A percentile compares a stretch with the other conserved stretches of the same genome.
Conservation (phyloP, 345 rosid species). For the Cardamine chenopodiifolia region DNA sequence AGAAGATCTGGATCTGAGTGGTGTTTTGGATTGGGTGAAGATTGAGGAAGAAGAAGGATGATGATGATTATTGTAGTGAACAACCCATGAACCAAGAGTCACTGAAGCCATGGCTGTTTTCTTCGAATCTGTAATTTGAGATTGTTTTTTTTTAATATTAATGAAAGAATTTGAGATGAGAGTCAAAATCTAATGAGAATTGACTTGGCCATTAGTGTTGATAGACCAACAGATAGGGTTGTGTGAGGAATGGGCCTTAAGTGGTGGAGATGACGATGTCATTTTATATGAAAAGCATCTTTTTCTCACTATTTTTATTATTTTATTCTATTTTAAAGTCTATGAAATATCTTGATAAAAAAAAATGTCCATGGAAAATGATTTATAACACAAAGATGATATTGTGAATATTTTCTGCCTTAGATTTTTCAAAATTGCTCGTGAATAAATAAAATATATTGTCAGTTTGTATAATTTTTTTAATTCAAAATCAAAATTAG, state of each 20-base stretch:
- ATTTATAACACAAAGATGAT: neutral
- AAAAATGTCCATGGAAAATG: neutral
- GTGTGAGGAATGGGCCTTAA: conserved; percentile 26
- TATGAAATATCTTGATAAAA: neutral
- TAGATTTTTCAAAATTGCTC: neutral
- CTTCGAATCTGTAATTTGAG: neutral
- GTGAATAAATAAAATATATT: neutral
- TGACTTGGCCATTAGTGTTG: conserved; percentile 25
- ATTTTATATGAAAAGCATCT: neutral
- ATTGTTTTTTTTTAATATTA: neutral
- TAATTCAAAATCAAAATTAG: neutral
- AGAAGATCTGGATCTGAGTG: conserved; percentile 46
- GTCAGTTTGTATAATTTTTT: neutral
- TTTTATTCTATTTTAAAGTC: neutral
- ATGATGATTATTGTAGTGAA: conserved; percentile 33
- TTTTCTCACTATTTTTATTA: neutral
- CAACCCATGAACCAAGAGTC: conserved; percentile 52
- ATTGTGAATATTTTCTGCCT: neutral
- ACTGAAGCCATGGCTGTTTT: conserved; percentile 54
- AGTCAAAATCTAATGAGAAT: conserved; percentile 7
- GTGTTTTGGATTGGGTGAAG: conserved; percentile 16
- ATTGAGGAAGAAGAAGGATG: conserved; percentile 33
- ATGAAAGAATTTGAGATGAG: neutral
- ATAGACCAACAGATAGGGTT: conserved; percentile 28
- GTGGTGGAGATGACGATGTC: conserved; percentile 35